Evolutionary conservation across 78 protist species (phyloP).

Genomic region (Dictyostelium brefeldianum): DNA sequence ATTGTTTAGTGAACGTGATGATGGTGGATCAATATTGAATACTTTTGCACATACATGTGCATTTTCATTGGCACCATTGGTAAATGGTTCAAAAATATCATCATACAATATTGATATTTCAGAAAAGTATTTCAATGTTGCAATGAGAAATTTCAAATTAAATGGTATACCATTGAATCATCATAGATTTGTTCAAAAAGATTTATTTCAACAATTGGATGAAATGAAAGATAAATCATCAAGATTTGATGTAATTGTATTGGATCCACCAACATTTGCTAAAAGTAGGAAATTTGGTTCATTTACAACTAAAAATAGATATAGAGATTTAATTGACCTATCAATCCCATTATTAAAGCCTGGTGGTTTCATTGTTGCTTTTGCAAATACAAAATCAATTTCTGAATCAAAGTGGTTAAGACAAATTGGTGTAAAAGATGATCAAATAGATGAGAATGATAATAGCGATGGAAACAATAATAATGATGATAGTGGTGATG

Average conservation of each 20-base stretch:
- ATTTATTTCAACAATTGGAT: conserved; percentile 5
- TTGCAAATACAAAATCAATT: conserved; percentile 8
- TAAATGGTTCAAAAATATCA: background rate
- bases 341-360: conserved; percentile 24
- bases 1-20: conserved; percentile 20
- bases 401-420: conserved; percentile 38
- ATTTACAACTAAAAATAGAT: conserved; percentile 42
- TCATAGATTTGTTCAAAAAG: conserved; percentile 25
- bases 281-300: background rate
- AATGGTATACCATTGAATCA: conserved; percentile 18
- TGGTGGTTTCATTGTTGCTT: conserved; percentile 54
- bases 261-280: conserved; percentile 48
- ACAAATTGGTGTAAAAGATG: conserved; percentile 47
- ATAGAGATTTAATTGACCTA: conserved; percentile 10
- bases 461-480: background rate
- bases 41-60: conserved; percentile 44
- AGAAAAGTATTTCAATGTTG: background rate
- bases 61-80: conserved; percentile 26
- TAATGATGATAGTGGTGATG: no score
- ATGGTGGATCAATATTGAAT: conserved; percentile 38
- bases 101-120: conserved; percentile 32
- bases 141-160: conserved; percentile 32
- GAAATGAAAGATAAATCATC: conserved; percentile 7
- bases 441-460: background rate
- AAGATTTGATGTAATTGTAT: conserved; percentile 38